These are phyloP conservation scores for Hypoxylon cercidicola DNA, from an alignment of 495 filamentous ascomycete genomes.

Conservation along the genomic window DNA sequence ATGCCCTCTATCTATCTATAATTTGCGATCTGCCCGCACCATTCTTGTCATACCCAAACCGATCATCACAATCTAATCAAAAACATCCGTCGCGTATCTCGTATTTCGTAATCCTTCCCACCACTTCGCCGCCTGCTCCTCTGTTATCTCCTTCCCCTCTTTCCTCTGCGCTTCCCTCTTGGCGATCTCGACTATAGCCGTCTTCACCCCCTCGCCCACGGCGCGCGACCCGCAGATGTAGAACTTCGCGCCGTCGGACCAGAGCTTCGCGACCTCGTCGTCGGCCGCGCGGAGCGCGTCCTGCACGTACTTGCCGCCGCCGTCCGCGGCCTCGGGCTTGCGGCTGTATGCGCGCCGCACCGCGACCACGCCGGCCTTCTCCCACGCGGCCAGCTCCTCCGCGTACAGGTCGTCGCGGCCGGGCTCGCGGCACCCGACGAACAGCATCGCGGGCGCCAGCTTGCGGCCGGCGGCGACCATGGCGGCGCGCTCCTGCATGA, in stretches of 20 bases:
- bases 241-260: conserved; percentile 68
- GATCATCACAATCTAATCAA: conserved; percentile 54
- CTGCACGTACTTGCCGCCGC: conserved; percentile 68
- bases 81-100: conserved; percentile 75
- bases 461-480: conserved; percentile 62
- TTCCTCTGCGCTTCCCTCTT: conserved; percentile 53
- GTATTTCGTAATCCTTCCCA: conserved; percentile 68
- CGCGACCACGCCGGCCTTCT: conserved; percentile 65
- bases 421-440: conserved; percentile 69
- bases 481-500: conserved; percentile 72
- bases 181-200: conserved; percentile 55
- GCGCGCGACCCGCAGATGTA: conserved; percentile 74
- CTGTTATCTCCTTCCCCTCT: conserved; percentile 49
- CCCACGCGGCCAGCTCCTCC: conserved; percentile 68
- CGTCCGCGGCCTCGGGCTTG: conserved; percentile 40
- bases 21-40: conserved; percentile 2
- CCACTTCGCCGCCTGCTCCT: conserved; percentile 58
- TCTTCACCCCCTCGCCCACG: conserved; percentile 69
- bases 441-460: conserved; percentile 69
- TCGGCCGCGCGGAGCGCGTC: conserved; percentile 66
- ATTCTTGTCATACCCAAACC: background rate
- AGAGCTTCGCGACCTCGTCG: conserved; percentile 62
- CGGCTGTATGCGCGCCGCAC: conserved; percentile 67
- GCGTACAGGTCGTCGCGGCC: conserved; percentile 69
- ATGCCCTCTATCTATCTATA: background rate